phyloP scores from a whole-genome alignment of 2,329 filamentous ascomycete species.

The Diplodia scrobiculata region DNA sequence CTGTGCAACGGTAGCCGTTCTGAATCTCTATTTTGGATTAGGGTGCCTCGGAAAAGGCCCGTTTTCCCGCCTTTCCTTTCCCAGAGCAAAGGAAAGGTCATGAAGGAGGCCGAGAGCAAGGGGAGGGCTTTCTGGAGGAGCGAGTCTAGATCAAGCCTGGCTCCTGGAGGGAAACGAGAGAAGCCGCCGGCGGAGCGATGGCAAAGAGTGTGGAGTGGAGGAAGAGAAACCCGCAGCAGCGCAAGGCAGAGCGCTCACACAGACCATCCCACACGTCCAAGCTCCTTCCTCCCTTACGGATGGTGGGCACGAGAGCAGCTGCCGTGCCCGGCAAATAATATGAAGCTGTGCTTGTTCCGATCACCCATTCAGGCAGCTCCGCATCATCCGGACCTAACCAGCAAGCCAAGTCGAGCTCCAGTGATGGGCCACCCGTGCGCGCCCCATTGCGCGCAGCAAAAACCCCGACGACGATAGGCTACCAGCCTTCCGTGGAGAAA shows the following conservation, averaged over 20 bases:
- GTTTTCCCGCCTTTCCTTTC: neutral
- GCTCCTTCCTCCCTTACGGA: neutral
- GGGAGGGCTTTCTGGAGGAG: neutral
- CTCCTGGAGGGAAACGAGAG: neutral
- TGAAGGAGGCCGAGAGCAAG: neutral
- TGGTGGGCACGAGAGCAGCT: neutral
- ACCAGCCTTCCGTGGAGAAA: slow-evolving; percentile 10
- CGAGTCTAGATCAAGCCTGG: neutral
- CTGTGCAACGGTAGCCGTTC: slow-evolving; percentile 20
- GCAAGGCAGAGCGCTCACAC: neutral
- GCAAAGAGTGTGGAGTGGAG: neutral
- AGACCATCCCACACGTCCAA: neutral
- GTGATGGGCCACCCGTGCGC: neutral
- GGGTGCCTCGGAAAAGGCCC: slow-evolving; percentile 2
- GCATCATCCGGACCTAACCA: neutral
- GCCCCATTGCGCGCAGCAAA: slow-evolving; percentile 1
- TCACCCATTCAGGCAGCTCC: neutral
- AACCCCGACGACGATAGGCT: slow-evolving; percentile 13
- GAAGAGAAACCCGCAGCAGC: neutral
- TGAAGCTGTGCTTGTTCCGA: neutral
- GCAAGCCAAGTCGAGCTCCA: neutral
- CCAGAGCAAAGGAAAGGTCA: neutral
- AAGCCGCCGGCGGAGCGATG: neutral
- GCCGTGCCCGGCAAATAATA: neutral
- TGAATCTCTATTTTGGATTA: slow-evolving; percentile 5